These are phyloP conservation scores for Botrytis porri DNA, from an alignment of 2,329 filamentous ascomycete genomes.

Conservation along the genomic window DNA sequence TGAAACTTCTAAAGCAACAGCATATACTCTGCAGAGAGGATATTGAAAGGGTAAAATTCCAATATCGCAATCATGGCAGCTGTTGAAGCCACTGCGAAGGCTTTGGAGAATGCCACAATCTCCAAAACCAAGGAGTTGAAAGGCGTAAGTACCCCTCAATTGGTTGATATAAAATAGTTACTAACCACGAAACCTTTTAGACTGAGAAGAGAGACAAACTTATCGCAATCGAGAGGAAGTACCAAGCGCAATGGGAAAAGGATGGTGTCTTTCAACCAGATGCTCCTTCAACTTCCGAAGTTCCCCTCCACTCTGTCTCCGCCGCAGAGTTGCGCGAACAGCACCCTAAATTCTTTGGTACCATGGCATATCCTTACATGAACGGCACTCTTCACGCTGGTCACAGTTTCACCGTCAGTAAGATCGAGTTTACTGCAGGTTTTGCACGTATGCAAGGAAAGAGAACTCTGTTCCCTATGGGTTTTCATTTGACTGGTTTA, in stretches of 20 bases:
- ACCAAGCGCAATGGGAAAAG: conserved; percentile 81
- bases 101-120: conserved; percentile 50
- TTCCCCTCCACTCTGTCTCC: conserved; percentile 71
- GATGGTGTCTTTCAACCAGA: conserved; percentile 78
- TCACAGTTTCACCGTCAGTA: conserved; percentile 87
- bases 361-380: conserved; percentile 76
- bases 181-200: conserved; percentile 42
- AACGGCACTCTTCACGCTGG: conserved; percentile 88
- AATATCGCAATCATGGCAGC: conserved; percentile 45
- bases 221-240: conserved; percentile 84
- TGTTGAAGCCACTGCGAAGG: conserved; percentile 40
- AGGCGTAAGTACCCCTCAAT: conserved; percentile 45
- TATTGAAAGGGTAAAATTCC: conserved; percentile 5
- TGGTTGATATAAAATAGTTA: conserved; percentile 24
- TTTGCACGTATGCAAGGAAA: conserved; percentile 90
- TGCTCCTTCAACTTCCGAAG: conserved; percentile 75
- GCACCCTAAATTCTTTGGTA: conserved; percentile 87
- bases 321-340: conserved; percentile 73
- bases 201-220: conserved; percentile 86
- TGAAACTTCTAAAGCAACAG: conserved; percentile 13
- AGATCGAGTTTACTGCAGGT: conserved; percentile 88
- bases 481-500: conserved; percentile 96
- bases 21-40: conserved; percentile 12
- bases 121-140: conserved; percentile 62
- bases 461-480: conserved; percentile 81